Evolutionary conservation across 2,329 filamentous ascomycete species (phyloP).

Genomic region (Xylariales sp.): DNA sequence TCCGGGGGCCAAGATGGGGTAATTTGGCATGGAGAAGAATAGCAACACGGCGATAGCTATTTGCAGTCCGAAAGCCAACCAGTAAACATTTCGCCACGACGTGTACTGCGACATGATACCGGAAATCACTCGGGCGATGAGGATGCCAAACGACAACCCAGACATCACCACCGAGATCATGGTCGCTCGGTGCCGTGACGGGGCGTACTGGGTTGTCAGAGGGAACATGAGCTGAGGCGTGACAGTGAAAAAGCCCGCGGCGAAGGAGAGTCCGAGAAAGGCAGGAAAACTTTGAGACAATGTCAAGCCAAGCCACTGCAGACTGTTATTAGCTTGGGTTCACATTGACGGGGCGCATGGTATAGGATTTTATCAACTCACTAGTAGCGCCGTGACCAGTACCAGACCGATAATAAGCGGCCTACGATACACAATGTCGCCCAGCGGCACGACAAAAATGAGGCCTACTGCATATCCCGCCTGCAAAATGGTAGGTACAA

Average conservation of each 20-base stretch:
- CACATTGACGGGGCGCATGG: background rate
- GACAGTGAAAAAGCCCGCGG: conserved; percentile 71
- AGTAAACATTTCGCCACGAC: conserved; percentile 74
- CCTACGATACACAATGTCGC: conserved; percentile 63
- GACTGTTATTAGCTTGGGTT: background rate
- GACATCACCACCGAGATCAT: conserved; percentile 72
- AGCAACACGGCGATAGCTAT: conserved; percentile 60
- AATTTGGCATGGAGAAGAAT: conserved; percentile 75
- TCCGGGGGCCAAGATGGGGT: conserved; percentile 68
- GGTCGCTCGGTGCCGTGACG: conserved; percentile 61
- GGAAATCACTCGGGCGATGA: conserved; percentile 70
- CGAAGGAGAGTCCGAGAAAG: conserved; percentile 68
- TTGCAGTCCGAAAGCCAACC: conserved; percentile 70
- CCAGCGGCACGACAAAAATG: conserved; percentile 72
- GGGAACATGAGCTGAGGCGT: conserved; percentile 79
- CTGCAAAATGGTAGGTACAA: conserved; percentile 72
- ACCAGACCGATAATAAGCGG: conserved; percentile 66
- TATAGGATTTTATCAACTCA: conserved; percentile 28
- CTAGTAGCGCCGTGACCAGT: conserved; percentile 63
- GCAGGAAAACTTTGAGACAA: conserved; percentile 59
- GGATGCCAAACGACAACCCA: conserved; percentile 69
- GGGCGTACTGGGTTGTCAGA: conserved; percentile 73
- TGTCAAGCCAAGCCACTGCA: conserved; percentile 64
- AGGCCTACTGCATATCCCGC: conserved; percentile 73
- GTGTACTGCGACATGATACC: conserved; percentile 72